A percentile compares a stretch with the other conserved stretches of the same genome.
phyloP scores from a whole-genome alignment of 2,329 filamentous ascomycete genomes.

The Grosmannia penicillata region DNA sequence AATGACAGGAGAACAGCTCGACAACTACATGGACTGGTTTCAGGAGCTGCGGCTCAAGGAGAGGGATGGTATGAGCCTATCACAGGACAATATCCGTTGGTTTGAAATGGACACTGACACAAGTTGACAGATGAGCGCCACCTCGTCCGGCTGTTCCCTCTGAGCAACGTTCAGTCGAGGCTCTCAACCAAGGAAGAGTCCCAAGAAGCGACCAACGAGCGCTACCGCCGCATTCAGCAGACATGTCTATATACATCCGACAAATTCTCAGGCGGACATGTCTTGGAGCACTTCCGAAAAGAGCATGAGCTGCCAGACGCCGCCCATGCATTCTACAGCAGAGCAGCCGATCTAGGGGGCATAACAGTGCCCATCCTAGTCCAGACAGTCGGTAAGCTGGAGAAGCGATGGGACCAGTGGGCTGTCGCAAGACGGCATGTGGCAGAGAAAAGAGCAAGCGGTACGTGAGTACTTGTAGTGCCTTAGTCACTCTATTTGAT shows the following conservation, averaged over 20 bases:
- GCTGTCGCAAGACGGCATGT: slow-evolving; percentile 1
- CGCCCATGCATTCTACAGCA: slow-evolving; percentile 26
- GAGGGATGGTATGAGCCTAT: slow-evolving; percentile 6
- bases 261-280: not conserved
- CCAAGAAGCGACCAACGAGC: slow-evolving; percentile 9
- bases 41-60: slow-evolving; percentile 39
- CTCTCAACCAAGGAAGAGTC: slow-evolving; percentile 3
- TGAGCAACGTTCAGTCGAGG: slow-evolving; percentile 8
- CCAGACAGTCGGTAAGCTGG: slow-evolving; percentile 20
- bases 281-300: slow-evolving; percentile 20
- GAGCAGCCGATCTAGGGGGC: slow-evolving; percentile 19
- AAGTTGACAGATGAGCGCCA: slow-evolving; percentile 15
- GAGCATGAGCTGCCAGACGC: slow-evolving; percentile 25
- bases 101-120: not conserved
- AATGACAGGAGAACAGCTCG: slow-evolving; percentile 46
- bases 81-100: too few species aligned
- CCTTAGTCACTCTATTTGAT: too few species aligned
- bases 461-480: not conserved
- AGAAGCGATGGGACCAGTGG: slow-evolving; percentile 21
- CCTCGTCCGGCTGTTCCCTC: slow-evolving; percentile 19
- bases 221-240: not conserved
- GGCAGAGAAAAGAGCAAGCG: not conserved
- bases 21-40: slow-evolving; percentile 71
- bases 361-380: slow-evolving; percentile 20
- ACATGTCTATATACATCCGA: not conserved